These are phyloP conservation scores for Microbotryomycetes sp. DNA, from an alignment of 1,284 basidiomycete species.

Conservation along the genomic window DNA sequence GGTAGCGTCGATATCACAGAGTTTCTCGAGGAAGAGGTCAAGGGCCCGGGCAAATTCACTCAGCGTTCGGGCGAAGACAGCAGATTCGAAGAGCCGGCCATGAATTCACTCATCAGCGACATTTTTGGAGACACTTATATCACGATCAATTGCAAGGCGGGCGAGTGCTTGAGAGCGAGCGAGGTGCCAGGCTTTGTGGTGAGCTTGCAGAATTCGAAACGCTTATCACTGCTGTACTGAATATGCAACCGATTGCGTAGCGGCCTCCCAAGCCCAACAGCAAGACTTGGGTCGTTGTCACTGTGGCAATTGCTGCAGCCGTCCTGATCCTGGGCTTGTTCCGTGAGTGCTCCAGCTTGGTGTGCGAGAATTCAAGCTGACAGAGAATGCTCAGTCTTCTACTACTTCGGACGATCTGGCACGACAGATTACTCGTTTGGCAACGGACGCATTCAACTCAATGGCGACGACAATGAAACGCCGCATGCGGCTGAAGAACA, in stretches of 20 bases:
- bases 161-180: slow-evolving; percentile 88
- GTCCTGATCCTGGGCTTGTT: slow-evolving; percentile 48
- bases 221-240: too few relatives aligned
- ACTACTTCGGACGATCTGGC: slow-evolving; percentile 74
- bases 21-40: slow-evolving; percentile 81
- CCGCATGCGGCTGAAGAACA: slow-evolving; percentile 84
- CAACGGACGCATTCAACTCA: slow-evolving; percentile 62
- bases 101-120: slow-evolving; percentile 88
- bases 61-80: slow-evolving; percentile 65
- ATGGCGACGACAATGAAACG: slow-evolving; percentile 73
- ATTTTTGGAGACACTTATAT: slow-evolving; percentile 91
- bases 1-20: slow-evolving; percentile 94
- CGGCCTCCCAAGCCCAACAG: slow-evolving; percentile 71
- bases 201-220: too few relatives aligned
- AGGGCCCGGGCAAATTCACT: slow-evolving; percentile 79
- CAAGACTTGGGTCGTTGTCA: slow-evolving; percentile 71
- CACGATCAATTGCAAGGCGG: slow-evolving; percentile 74
- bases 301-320: slow-evolving; percentile 63
- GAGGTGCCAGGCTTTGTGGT: slow-evolving; percentile 88
- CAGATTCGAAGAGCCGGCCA: slow-evolving; percentile 87
- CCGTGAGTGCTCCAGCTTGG: slow-evolving; percentile 21
- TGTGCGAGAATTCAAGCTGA: neutral
- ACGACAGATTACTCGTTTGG: slow-evolving; percentile 48
- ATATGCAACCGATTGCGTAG: slow-evolving; percentile 45
- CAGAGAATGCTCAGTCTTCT: slow-evolving; percentile 53